Percentiles rank a stretch among this genome's conserved stretches.
Evolutionary conservation across 1,284 basidiomycete genomes (phyloP).

Genomic region (Boletus chippewaensis): DNA sequence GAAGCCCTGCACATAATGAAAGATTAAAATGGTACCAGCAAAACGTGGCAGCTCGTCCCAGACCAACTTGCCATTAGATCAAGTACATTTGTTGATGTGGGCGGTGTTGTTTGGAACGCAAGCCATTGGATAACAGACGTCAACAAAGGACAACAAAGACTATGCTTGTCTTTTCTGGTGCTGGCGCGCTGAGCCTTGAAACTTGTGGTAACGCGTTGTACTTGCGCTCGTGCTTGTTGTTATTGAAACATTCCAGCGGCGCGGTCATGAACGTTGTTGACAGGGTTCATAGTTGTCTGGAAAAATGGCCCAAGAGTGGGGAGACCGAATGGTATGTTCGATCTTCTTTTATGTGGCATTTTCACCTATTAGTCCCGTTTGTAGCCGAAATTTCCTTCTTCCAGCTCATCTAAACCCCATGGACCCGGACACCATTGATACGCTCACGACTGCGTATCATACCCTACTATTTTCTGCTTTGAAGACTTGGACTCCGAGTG

Average conservation of each 20-base stretch:
- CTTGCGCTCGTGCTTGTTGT: conserved; percentile 17
- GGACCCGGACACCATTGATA: conserved; percentile 45
- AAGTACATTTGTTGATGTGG: background rate
- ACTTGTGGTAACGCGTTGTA: conserved; percentile 12
- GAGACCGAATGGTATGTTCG: conserved; percentile 52
- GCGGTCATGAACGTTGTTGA: conserved; percentile 47
- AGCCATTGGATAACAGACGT: conserved; percentile 23
- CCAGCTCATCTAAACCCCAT: conserved; percentile 50
- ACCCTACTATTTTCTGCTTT: conserved; percentile 56
- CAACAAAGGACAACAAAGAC: conserved; percentile 29
- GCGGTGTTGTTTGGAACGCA: conserved; percentile 21
- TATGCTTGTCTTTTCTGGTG: conserved; percentile 21
- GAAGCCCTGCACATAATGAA: background rate
- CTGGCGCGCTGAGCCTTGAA: conserved; percentile 6
- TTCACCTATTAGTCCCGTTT: conserved; percentile 14
- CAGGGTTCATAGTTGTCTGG: conserved; percentile 41
- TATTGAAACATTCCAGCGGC: conserved; percentile 8
- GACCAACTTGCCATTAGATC: background rate
- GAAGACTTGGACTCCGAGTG: conserved; percentile 46
- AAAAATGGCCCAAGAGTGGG: conserved; percentile 51
- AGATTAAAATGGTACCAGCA: background rate
- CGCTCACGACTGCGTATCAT: conserved; percentile 59
- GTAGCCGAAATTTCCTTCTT: conserved; percentile 53
- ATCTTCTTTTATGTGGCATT: conserved; percentile 9
- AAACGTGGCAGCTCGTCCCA: background rate